phyloP scores from a whole-genome alignment of 768 basidiomycete genomes.

The button mushroom (Agaricus bisporus) region DNA sequence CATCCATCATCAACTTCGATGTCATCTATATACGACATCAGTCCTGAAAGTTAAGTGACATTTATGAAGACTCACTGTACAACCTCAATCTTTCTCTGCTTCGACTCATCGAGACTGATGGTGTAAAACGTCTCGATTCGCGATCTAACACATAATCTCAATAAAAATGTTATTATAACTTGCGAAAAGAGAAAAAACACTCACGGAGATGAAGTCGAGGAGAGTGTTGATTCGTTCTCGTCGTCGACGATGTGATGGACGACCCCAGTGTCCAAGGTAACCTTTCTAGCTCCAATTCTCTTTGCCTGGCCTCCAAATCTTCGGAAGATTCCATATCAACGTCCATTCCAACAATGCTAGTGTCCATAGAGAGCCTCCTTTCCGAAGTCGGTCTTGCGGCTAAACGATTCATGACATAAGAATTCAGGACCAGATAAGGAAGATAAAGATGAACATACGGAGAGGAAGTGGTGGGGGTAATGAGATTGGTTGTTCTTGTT shows the following conservation, averaged over 20 bases:
- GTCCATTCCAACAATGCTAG: neutral
- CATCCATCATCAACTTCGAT: neutral
- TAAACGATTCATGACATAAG: neutral
- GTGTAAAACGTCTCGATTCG: neutral
- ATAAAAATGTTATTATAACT: neutral
- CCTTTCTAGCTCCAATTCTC: slow-evolving; percentile 8
- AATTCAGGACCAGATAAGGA: neutral
- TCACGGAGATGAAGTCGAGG: neutral
- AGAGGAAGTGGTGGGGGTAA: neutral
- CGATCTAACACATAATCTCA: neutral
- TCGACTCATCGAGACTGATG: neutral
- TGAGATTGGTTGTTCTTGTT: neutral
- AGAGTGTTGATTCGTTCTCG: neutral
- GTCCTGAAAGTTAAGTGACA: neutral
- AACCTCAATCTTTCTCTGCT: neutral
- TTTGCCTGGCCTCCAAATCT: slow-evolving; percentile 3
- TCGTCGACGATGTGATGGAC: neutral
- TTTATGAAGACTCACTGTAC: neutral
- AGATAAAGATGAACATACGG: neutral
- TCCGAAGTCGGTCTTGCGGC: neutral
- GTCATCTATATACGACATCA: neutral
- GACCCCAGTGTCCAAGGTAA: slow-evolving; percentile 7
- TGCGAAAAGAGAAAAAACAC: neutral
- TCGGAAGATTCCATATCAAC: slow-evolving; percentile 7
- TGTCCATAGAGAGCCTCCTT: neutral